Conservation (phyloP, 306 rosid species). For the Prunus kanzakura region DNA sequence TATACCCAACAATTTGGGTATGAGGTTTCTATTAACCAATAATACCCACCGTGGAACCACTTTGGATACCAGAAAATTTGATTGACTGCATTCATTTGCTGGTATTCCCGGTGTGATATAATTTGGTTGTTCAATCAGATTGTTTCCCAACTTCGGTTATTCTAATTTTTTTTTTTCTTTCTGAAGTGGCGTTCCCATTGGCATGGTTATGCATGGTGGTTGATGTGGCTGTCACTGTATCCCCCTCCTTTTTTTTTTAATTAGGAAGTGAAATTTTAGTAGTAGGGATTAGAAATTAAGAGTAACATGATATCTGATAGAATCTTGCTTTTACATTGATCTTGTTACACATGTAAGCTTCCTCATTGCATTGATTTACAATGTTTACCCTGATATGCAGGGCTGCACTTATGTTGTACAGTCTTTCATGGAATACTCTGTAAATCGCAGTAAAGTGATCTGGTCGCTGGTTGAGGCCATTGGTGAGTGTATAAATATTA, state of each 20-base stretch:
- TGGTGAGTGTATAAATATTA: conserved; percentile 46
- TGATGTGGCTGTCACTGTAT: background rate
- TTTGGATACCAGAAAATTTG: background rate
- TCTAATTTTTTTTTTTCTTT: background rate
- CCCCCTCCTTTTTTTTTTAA: background rate
- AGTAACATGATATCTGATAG: background rate
- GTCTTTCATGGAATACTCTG: conserved; percentile 47
- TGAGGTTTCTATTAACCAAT: background rate
- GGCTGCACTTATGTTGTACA: conserved; percentile 62
- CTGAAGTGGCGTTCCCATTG: background rate
- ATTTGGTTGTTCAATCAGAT: background rate
- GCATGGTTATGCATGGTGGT: background rate
- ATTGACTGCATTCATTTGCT: too few relatives aligned
- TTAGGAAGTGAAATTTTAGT: background rate
- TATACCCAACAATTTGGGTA: background rate
- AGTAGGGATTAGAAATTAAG: background rate
- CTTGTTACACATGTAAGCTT: background rate
- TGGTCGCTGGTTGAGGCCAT: conserved; percentile 73
- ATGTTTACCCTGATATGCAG: conserved; percentile 41
- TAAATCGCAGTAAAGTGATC: conserved; percentile 60
- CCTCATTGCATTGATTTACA: conserved; percentile 17
- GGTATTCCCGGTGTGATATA: too few relatives aligned
- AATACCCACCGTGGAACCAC: background rate
- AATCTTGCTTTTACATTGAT: background rate
- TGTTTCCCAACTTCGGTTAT: background rate